Base-by-base conservation (phyloP, 2,329 filamentous ascomycete genomes). In the Fusarium transvaalense region DNA sequence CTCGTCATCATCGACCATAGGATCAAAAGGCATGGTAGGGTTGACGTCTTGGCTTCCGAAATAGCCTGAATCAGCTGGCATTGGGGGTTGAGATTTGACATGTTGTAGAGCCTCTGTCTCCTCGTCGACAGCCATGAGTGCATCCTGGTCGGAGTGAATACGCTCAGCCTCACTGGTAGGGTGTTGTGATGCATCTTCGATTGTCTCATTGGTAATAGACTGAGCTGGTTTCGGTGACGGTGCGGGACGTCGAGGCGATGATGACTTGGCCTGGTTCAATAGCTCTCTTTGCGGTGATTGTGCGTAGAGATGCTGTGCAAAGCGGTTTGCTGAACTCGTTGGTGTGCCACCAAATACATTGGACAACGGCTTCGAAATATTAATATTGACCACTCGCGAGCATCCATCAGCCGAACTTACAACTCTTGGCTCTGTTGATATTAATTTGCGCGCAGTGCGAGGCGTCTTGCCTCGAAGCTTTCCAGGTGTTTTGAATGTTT, bases 401-500 rank as follows among this genome's bases (percentile, higher is more conserved):
- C 19, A 23, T 34, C 7, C 39, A 66, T 13, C 64, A 42, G 48
- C 58, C 54, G 65, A 71, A 81, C 88, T 80, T 83, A 93, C 91
- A 66, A 89, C 86, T 73, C 92, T 87, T 32, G 83, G 78, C 76
- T 91, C 89, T 27, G 80, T 78, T 12, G 82, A 80, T 73, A 86
- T 84, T 48, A 79, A 80, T 76, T 91, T 94, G 57, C 89, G 87
- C 34, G 82, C 83, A 19, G 92, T 93, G 64, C 91, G 86, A 41
- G 92, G 92, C 29, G 92, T 95, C 82, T 93, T 94, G 56, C 91
- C 92, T 69, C 92, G 89, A 77, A 96, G 81, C 77, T 93, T 95
- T 58, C 92, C 92, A 5, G 93, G 93, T 37, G 93, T 96, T 77
- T 98, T 99, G 83, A 98, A 97, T n/a, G 97, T 90, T 74, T 98